phyloP scores from a whole-genome alignment of 495 filamentous ascomycete genomes.

The Extremus antarcticus region DNA sequence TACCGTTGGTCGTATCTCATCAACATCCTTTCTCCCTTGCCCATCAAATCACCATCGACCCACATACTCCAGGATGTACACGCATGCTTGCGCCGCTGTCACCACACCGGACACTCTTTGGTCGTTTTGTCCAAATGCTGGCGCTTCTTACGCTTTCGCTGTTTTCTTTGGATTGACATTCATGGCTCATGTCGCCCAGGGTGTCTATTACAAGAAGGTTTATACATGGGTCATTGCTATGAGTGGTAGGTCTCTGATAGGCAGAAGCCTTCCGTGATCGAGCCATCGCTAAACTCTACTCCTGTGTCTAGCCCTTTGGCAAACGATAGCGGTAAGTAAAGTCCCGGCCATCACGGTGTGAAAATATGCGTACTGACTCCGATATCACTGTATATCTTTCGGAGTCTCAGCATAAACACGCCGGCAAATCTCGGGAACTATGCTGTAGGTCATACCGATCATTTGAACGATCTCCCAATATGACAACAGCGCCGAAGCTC shows the following conservation, averaged over 20 bases:
- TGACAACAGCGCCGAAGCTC: too few species aligned
- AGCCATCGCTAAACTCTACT: too few species aligned
- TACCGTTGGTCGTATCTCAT: not conserved
- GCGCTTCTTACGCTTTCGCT: conserved; percentile 2
- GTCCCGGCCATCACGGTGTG: too few species aligned
- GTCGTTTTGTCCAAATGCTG: conserved; percentile 6
- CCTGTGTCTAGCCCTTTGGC: too few species aligned
- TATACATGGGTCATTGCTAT: conserved; percentile 6
- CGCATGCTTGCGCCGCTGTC: not conserved
- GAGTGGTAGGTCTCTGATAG: too few species aligned
- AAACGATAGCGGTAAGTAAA: not conserved
- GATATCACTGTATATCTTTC: conserved; percentile 9
- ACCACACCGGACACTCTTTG: not conserved
- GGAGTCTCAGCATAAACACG: not conserved
- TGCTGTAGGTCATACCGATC: too few species aligned
- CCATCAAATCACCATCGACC: too few species aligned
- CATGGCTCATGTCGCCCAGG: conserved; percentile 2
- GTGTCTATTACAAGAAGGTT: conserved; percentile 1
- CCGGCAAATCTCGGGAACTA: not conserved
- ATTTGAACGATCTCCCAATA: too few species aligned
- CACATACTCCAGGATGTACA: not conserved
- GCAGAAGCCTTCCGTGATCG: too few species aligned
- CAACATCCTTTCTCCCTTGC: too few species aligned
- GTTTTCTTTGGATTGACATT: conserved; percentile 6
- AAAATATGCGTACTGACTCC: too few species aligned